Percentiles rank a stretch among this genome's conserved stretches.
Conservation (phyloP, 257 asterid genomes). For the Plectranthus barbatus region DNA sequence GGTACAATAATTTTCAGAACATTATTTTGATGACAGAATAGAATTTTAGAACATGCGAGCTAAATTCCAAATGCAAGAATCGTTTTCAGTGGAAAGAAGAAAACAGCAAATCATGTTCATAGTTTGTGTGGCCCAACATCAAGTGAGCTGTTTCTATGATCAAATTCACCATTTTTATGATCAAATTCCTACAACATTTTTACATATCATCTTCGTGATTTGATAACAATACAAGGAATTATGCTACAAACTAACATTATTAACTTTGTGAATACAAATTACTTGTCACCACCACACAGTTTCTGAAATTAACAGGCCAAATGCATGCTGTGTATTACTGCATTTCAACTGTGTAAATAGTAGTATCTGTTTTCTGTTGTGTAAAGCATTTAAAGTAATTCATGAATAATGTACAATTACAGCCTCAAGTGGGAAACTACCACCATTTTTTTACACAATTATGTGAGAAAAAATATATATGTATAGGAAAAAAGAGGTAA, state of each 20-base stretch:
- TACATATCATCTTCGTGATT: background rate
- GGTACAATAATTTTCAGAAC: no score
- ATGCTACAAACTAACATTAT: no score
- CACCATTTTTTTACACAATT: no score
- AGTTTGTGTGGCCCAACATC: background rate
- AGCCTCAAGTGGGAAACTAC: constrained; percentile 33
- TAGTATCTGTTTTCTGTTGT: background rate
- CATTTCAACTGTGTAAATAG: background rate
- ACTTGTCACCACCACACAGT: no score
- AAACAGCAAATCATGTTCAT: background rate
- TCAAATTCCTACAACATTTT: background rate
- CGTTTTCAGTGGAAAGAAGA: no score
- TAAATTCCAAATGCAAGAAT: background rate
- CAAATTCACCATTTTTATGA: background rate
- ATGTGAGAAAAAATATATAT: constrained; percentile 16
- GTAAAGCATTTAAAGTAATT: background rate
- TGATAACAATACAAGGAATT: background rate
- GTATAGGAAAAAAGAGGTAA: constrained; percentile 3
- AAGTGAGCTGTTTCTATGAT: background rate
- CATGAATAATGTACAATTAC: constrained; percentile 35
- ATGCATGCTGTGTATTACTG: background rate
- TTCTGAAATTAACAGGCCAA: background rate
- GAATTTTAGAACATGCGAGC: background rate
- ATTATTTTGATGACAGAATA: no score
- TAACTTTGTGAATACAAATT: no score